Evolutionary conservation across 176 grass and related monocot genomes (phyloP).

Genomic region (Triticum turgidum): DNA sequence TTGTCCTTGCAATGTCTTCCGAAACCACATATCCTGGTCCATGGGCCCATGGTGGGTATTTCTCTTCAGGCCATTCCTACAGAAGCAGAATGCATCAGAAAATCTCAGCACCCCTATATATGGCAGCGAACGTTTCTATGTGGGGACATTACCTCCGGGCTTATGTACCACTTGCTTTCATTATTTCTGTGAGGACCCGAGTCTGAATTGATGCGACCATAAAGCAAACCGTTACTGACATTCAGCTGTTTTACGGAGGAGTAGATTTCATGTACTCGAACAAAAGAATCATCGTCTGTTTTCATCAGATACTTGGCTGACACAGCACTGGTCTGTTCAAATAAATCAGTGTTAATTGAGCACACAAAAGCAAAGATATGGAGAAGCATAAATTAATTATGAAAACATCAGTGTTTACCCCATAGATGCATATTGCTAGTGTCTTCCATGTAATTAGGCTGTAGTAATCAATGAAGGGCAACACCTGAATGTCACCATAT

Average conservation of each 20-base stretch:
- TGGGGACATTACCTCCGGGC: slow-evolving; percentile 65
- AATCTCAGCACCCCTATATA: slow-evolving; percentile 15
- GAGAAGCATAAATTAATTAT: background rate
- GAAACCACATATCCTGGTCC: slow-evolving; percentile 97
- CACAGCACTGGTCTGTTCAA: slow-evolving; percentile 58
- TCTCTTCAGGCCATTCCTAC: slow-evolving; percentile 92
- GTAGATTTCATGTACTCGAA: slow-evolving; percentile 84
- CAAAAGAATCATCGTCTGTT: slow-evolving; percentile 98
- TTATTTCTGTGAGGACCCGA: slow-evolving; percentile 69
- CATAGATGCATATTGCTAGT: slow-evolving; percentile 93
- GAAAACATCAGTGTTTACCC: slow-evolving; percentile 46
- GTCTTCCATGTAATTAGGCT: slow-evolving; percentile 94
- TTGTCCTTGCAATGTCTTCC: slow-evolving; percentile 66
- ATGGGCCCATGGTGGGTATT: slow-evolving; percentile 93
- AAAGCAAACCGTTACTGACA: slow-evolving; percentile 65
- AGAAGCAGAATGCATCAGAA: slow-evolving; percentile 41
- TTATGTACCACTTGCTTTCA: slow-evolving; percentile 92
- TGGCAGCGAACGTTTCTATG: background rate
- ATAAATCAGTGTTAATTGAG: background rate
- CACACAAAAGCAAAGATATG: slow-evolving; percentile 13
- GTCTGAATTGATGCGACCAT: slow-evolving; percentile 73
- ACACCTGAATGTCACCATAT: slow-evolving; percentile 74
- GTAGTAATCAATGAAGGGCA: slow-evolving; percentile 90
- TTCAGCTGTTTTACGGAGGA: slow-evolving; percentile 59
- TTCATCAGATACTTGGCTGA: slow-evolving; percentile 91